A percentile compares a stretch with the other conserved stretches of the same genome.
Evolutionary conservation across 2,329 filamentous ascomycete species (phyloP).

Genomic region (Pezicula radicicola): DNA sequence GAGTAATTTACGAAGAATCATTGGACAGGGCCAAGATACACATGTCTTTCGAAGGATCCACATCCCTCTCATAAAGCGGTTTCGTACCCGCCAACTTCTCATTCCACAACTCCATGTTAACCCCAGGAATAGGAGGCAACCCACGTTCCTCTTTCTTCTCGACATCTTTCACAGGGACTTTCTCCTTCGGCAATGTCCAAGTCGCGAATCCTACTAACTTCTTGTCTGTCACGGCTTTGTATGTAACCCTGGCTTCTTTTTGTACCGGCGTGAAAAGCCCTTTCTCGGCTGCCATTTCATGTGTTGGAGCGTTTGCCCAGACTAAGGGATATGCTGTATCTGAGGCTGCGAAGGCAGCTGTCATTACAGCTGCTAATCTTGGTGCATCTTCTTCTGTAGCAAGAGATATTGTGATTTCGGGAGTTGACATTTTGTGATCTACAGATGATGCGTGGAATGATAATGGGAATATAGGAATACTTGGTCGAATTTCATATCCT

Average conservation of each 20-base stretch:
- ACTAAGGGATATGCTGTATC: constrained; percentile 14
- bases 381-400: constrained; percentile 10
- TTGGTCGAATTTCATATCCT: too few species aligned
- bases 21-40: constrained; percentile 2
- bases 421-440: constrained; percentile 2
- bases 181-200: constrained; percentile 12
- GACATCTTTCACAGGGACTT: neutral
- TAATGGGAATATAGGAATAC: too few species aligned
- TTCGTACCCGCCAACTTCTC: constrained; percentile 12
- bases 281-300: constrained; percentile 8
- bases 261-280: constrained; percentile 13
- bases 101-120: constrained; percentile 14
- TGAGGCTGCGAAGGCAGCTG: constrained; percentile 8
- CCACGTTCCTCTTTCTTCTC: constrained; percentile 1
- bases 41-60: constrained; percentile 16
- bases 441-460: too few species aligned
- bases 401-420: constrained; percentile 1
- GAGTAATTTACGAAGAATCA: neutral
- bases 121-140: constrained; percentile 6
- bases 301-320: constrained; percentile 9
- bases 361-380: constrained; percentile 11
- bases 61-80: constrained; percentile 11
- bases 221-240: constrained; percentile 8
- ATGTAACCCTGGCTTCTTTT: constrained; percentile 6
- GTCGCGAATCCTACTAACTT: constrained; percentile 12